Conservation (phyloP, 169 alveolate species). For the Amoebophrya sp. region DNA sequence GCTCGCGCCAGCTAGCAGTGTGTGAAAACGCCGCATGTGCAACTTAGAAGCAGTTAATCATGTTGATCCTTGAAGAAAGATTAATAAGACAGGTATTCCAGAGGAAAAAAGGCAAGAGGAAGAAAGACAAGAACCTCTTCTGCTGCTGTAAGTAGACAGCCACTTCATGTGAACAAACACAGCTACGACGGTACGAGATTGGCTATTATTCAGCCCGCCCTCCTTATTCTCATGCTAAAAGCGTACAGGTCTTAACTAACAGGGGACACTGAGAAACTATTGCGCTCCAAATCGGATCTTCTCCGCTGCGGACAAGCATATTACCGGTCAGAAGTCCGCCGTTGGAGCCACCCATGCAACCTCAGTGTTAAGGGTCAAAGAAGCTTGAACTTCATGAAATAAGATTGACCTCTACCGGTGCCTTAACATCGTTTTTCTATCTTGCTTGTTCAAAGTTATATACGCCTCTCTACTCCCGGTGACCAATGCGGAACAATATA, state of each 20-base stretch:
- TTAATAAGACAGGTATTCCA: not conserved
- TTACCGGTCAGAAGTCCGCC: conserved; percentile 42
- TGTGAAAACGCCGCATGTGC: conserved; percentile 34
- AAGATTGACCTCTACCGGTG: too few species aligned
- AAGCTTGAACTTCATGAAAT: too few species aligned
- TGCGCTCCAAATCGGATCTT: not conserved
- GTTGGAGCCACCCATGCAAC: conserved; percentile 40
- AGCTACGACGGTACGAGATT: not conserved
- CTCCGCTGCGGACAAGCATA: not conserved
- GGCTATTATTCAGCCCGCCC: not conserved
- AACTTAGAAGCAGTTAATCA: not conserved
- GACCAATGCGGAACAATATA: too few species aligned
- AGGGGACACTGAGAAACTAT: not conserved
- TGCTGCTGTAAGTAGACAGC: not conserved
- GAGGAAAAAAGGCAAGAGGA: not conserved
- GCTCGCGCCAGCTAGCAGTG: conserved; percentile 44
- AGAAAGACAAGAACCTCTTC: not conserved
- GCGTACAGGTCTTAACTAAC: not conserved
- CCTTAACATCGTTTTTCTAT: too few species aligned
- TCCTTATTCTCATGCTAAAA: not conserved
- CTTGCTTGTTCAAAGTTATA: too few species aligned
- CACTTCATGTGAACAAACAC: not conserved
- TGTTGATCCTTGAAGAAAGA: too few species aligned
- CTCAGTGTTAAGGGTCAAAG: too few species aligned
- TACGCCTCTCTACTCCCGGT: too few species aligned